Evolutionary conservation across 2,329 filamentous ascomycete genomes (phyloP).

Genomic region (Pezicula neosporulosa): DNA sequence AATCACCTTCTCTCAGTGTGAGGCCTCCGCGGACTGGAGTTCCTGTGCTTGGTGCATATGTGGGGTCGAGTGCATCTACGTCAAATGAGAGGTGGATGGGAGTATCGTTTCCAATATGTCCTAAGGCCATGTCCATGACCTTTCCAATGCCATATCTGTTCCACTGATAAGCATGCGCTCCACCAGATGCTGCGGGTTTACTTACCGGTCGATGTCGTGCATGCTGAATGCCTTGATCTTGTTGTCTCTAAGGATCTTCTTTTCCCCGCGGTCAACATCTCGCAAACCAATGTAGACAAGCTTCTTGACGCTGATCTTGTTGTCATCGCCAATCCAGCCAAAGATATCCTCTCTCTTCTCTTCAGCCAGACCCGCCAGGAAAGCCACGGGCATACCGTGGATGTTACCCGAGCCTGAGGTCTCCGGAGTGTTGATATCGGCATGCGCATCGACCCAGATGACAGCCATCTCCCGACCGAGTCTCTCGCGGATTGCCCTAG

Average conservation of each 20-base stretch:
- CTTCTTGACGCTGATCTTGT: constrained; percentile 70
- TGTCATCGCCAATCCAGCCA: constrained; percentile 79
- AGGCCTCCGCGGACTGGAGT: constrained; percentile 91
- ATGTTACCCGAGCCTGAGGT: constrained; percentile 87
- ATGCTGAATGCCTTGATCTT: constrained; percentile 96
- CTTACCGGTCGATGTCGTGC: constrained; percentile 91
- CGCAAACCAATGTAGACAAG: constrained; percentile 95
- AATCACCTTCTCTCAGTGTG: constrained; percentile 93
- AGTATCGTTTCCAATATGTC: constrained; percentile 89
- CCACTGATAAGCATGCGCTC: constrained; percentile 5
- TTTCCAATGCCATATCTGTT: constrained; percentile 83
- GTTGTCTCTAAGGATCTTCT: constrained; percentile 83
- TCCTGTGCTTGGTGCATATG: constrained; percentile 94
- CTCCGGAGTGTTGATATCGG: constrained; percentile 97
- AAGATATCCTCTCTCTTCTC: constrained; percentile 78
- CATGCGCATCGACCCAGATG: constrained; percentile 98
- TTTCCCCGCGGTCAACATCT: constrained; percentile 92
- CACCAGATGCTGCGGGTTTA: constrained; percentile 4
- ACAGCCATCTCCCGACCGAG: constrained; percentile 82
- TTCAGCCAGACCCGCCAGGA: constrained; percentile 79
- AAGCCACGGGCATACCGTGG: constrained; percentile 96
- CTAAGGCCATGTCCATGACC: constrained; percentile 97
- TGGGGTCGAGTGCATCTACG: constrained; percentile 91
- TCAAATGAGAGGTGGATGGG: constrained; percentile 98
- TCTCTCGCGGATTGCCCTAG: constrained; percentile 81